Conservation (phyloP, 768 basidiomycete genomes). For the Panaeolus cyanescens region DNA sequence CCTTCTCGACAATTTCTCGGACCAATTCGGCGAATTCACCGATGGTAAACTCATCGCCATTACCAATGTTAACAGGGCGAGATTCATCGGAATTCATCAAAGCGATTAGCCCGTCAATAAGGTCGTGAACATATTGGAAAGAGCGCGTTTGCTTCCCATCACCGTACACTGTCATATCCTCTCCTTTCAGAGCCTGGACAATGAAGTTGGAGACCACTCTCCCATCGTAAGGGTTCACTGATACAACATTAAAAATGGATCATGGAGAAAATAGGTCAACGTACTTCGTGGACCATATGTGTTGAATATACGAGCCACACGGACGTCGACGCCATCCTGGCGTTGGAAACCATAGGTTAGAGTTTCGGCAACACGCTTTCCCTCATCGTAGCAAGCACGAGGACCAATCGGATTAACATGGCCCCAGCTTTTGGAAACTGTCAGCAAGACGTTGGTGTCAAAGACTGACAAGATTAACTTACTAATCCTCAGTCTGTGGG, state of each 20-base stretch:
- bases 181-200: conserved; percentile 92
- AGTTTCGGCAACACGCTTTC: conserved; percentile 98
- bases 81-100: conserved; percentile 95
- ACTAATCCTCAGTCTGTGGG: conserved; percentile 96
- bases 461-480: conserved; percentile 31
- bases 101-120: conserved; percentile 89
- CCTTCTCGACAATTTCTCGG: conserved; percentile 89
- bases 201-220: conserved; percentile 99
- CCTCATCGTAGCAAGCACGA: conserved; percentile 99
- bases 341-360: conserved; percentile 94
- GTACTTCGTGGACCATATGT: conserved; percentile 87
- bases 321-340: conserved; percentile 94
- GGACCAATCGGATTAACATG: conserved; percentile 98
- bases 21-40: conserved; percentile 92
- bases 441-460: conserved; percentile 10
- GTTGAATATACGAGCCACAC: conserved; percentile 98
- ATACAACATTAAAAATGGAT: conserved; percentile 7
- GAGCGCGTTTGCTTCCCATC: conserved; percentile 93
- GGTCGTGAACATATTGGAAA: conserved; percentile 98
- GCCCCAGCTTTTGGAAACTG: conserved; percentile 70
- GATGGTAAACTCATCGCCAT: conserved; percentile 94
- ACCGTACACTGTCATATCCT: conserved; percentile 97
- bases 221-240: conserved; percentile 96
- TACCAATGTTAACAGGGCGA: conserved; percentile 96
- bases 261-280: conserved; percentile 21